A percentile compares a stretch with the other conserved stretches of the same genome.
Evolutionary conservation across 192 early-diverging fungal genomes (phyloP).

Genomic region (Linderina pennispora): DNA sequence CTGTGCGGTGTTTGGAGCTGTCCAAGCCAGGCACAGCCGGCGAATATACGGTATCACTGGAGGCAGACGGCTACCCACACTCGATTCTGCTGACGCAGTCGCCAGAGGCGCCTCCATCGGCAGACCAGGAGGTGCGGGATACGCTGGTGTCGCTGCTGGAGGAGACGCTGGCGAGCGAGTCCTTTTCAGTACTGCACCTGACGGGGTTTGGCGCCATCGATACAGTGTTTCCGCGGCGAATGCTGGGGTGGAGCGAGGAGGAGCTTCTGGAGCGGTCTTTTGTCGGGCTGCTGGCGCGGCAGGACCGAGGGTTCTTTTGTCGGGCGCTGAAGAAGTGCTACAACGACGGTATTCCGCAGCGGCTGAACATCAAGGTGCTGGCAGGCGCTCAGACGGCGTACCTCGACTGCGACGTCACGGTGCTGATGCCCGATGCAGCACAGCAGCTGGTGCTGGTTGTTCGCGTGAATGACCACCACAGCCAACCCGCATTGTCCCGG

Average conservation of each 20-base stretch:
- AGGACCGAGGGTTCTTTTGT: constrained; percentile 36
- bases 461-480: constrained; percentile 27
- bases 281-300: constrained; percentile 27
- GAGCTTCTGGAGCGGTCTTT: constrained; percentile 38
- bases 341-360: constrained; percentile 37
- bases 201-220: constrained; percentile 42
- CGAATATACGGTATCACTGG: constrained; percentile 31
- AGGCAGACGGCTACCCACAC: constrained; percentile 40
- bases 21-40: constrained; percentile 3
- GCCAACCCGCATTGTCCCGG: too few relatives aligned
- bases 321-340: constrained; percentile 27
- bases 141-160: constrained; percentile 17
- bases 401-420: constrained; percentile 41
- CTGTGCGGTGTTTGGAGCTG: constrained; percentile 31
- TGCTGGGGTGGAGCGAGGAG: constrained; percentile 31
- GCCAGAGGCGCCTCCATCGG: constrained; percentile 4
- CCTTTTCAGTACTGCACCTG: constrained; percentile 31
- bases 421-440: constrained; percentile 39
- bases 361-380: constrained; percentile 24
- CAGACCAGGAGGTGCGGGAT: constrained; percentile 4
- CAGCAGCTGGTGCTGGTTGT: constrained; percentile 41
- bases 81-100: constrained; percentile 25
- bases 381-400: not conserved
- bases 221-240: constrained; percentile 34
- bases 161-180: constrained; percentile 10